These are phyloP conservation scores for Auricularia heimuer DNA, from an alignment of 768 basidiomycete species.

Conservation along the genomic window DNA sequence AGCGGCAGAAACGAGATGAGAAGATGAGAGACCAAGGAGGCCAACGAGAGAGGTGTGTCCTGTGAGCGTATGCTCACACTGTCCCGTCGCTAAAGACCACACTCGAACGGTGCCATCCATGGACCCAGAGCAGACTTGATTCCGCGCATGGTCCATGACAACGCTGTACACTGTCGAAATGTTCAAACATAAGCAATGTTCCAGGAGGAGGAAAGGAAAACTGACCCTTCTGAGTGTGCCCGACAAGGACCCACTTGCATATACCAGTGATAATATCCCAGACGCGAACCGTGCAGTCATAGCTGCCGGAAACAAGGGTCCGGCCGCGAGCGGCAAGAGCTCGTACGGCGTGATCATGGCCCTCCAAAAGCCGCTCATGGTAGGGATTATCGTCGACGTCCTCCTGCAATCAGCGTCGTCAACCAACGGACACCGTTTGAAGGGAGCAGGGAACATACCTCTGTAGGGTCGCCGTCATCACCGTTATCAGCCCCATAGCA, in stretches of 20 bases:
- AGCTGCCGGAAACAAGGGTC: constrained; percentile 89
- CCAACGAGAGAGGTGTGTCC: constrained; percentile 96
- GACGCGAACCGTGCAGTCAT: constrained; percentile 88
- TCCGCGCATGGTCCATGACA: constrained; percentile 74
- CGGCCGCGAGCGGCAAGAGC: constrained; percentile 87
- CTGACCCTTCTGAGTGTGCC: constrained; percentile 87
- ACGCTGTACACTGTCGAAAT: constrained; percentile 76
- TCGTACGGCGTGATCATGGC: constrained; percentile 86
- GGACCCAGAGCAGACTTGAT: constrained; percentile 91
- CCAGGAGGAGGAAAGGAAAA: constrained; percentile 6
- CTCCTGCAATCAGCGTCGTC: constrained; percentile 29
- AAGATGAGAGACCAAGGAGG: constrained; percentile 79
- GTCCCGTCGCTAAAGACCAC: constrained; percentile 80
- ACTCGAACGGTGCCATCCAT: constrained; percentile 97
- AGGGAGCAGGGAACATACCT: neutral
- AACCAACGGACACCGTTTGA: neutral
- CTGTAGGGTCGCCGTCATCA: constrained; percentile 4
- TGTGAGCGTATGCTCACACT: constrained; percentile 67
- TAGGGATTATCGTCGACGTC: constrained; percentile 78
- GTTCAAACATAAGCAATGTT: constrained; percentile 1
- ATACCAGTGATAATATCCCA: constrained; percentile 86
- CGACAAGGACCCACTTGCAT: constrained; percentile 70
- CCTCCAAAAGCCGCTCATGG: constrained; percentile 73
- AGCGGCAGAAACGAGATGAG: constrained; percentile 87
- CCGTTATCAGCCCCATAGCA: constrained; percentile 51